Evolutionary conservation across 2,329 filamentous ascomycete species (phyloP), one percentile per base, ranked within the genome.

Genomic region (Phaeosphaeria sp.): DNA sequence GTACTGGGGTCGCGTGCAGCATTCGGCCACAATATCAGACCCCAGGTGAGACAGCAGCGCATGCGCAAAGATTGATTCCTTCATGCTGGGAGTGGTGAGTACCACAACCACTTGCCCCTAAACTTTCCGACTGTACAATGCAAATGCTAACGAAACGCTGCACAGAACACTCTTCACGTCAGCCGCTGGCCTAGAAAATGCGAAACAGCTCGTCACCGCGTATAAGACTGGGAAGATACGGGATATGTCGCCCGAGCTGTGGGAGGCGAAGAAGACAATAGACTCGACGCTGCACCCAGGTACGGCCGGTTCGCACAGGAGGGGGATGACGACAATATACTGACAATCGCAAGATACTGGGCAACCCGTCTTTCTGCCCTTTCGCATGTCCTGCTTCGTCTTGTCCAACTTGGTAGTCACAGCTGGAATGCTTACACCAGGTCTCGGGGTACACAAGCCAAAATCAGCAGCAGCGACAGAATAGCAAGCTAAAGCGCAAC

Each of bases 331-430:
- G 22, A 18, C 20, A n/a, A 46, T 20, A 48, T 49, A 54, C 66
- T 69, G 59, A 69, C 56, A 30, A 27, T 22, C 36, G 30, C 46
- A 64, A 96, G 95, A 99, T 78, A 98, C 93, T 18, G 95, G 95
- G 66, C 84, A 93, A 76, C 90, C 94, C 48, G 93, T 99, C 62
- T 87, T 98, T 69, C 85, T 99, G 18, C 95, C 95, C 20, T 98
- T 98, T 77, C 91, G 95, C 76, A 99, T 99, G 95, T 98, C 94
- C 51, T 91, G 87, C 80, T 99, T 95, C 76, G 93, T 96, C 54
- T 80, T 98, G 54, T 93, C 93, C 64, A 99, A 99, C 79, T 81
- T 99, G 76, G 84, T 98, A 56, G 94, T 98, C 60, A 99, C 95
- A 46, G 94, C 89, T 6, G 95, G 95, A 71, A 99, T 99, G 95